These are phyloP conservation scores for Berberis vulgaris DNA, from an alignment of 164 flowering plant species.

Conservation along the genomic window DNA sequence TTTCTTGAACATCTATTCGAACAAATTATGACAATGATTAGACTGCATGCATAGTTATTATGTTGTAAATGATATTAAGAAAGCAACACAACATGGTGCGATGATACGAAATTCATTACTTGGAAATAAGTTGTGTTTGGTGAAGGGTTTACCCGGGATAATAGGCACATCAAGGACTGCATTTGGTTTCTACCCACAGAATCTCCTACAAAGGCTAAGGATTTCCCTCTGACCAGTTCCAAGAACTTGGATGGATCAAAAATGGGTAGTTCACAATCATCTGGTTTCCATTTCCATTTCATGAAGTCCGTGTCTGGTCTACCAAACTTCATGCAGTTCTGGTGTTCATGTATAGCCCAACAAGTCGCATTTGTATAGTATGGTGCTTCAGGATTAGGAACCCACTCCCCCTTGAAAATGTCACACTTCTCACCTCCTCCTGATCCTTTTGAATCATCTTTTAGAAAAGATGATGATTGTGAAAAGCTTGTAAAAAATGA, in stretches of 20 bases:
- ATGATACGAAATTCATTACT: background rate
- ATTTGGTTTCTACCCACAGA: slow-evolving; percentile 76
- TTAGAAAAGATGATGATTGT: slow-evolving; percentile 1
- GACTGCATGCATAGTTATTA: no score
- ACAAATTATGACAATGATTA: no score
- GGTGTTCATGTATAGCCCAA: slow-evolving; percentile 65
- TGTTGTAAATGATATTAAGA: no score
- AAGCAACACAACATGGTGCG: background rate
- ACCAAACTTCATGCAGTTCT: slow-evolving; percentile 73
- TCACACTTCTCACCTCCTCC: slow-evolving; percentile 28
- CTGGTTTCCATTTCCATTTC: slow-evolving; percentile 82
- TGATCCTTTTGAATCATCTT: background rate
- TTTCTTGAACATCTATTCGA: no score
- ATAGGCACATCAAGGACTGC: slow-evolving; percentile 73
- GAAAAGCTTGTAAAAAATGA: slow-evolving; percentile 6
- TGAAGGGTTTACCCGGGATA: slow-evolving; percentile 44
- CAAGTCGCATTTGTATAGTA: slow-evolving; percentile 62
- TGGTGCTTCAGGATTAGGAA: slow-evolving; percentile 45
- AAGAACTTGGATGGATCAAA: slow-evolving; percentile 54
- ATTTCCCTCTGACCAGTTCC: slow-evolving; percentile 46
- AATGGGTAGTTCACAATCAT: slow-evolving; percentile 54
- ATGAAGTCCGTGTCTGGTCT: slow-evolving; percentile 51
- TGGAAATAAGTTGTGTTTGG: background rate
- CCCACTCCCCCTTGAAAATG: slow-evolving; percentile 65
- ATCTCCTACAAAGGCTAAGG: slow-evolving; percentile 73